Evolutionary conservation across 2,329 filamentous ascomycete genomes (phyloP).

Genomic region (Pseudocercospora vitis): DNA sequence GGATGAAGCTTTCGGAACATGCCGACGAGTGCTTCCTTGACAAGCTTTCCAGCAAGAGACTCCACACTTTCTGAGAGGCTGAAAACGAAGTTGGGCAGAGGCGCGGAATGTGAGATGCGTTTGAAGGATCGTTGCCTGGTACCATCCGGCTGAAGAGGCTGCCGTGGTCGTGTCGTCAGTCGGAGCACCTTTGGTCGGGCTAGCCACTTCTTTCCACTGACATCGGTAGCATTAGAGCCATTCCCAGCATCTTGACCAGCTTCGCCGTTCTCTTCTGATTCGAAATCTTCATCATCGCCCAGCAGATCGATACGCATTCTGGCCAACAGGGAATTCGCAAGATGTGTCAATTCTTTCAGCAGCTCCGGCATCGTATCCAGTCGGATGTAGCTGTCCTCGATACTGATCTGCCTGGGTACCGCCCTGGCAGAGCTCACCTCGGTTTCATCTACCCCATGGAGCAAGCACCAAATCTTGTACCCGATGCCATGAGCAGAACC

Average conservation of each 20-base stretch:
- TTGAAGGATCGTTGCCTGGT: conserved; percentile 59
- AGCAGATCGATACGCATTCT: conserved; percentile 78
- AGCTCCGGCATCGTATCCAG: conserved; percentile 66
- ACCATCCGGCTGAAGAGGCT: conserved; percentile 53
- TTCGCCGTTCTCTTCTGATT: conserved; percentile 23
- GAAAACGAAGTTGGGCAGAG: conserved; percentile 74
- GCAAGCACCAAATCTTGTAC: conserved; percentile 68
- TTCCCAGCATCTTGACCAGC: conserved; percentile 27
- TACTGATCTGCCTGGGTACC: conserved; percentile 84
- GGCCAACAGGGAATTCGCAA: conserved; percentile 69
- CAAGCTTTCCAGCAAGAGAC: conserved; percentile 65
- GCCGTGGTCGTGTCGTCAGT: conserved; percentile 70
- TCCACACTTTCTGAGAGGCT: conserved; percentile 59
- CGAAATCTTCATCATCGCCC: conserved; percentile 48
- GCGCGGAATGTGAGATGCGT: conserved; percentile 72
- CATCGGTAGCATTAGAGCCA: conserved; percentile 30
- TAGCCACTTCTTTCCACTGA: conserved; percentile 60
- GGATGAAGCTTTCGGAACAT: conserved; percentile 75
- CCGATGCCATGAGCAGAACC: conserved; percentile 73
- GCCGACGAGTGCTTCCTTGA: conserved; percentile 65
- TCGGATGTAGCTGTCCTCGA: conserved; percentile 85
- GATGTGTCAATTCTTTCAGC: conserved; percentile 63
- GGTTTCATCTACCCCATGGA: conserved; percentile 76
- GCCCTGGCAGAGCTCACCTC: conserved; percentile 71
- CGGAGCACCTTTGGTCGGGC: conserved; percentile 80